phyloP scores from a whole-genome alignment of 306 rosid genomes.

The Malus orientalis region DNA sequence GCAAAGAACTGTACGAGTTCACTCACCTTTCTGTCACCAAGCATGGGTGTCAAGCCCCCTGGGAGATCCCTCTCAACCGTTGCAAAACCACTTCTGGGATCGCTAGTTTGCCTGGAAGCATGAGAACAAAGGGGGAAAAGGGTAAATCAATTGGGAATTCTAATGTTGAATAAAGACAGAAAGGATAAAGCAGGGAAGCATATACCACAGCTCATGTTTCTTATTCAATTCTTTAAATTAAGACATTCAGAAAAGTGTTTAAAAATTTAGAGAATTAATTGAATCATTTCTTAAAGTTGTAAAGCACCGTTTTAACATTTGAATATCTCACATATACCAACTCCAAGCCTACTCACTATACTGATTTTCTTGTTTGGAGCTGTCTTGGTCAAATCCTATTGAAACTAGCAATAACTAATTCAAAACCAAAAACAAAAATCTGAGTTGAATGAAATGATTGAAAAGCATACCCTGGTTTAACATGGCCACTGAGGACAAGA shows the following conservation, averaged over 20 bases:
- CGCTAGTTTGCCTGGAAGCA: slow-evolving; percentile 81
- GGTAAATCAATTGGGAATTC: background rate
- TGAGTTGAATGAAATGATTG: background rate
- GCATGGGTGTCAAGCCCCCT: slow-evolving; percentile 98
- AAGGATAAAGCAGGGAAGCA: background rate
- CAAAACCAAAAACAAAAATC: background rate
- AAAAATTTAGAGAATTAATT: background rate
- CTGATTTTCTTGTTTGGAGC: background rate
- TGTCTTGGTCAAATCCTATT: background rate
- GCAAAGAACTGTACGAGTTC: background rate
- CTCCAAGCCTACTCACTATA: background rate
- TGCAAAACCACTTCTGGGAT: slow-evolving; percentile 94
- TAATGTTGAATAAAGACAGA: background rate
- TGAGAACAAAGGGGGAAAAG: background rate
- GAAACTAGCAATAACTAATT: background rate
- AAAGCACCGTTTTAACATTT: background rate
- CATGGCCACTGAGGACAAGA: slow-evolving; percentile 94
- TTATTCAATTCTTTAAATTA: background rate
- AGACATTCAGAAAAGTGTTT: background rate
- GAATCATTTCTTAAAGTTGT: background rate
- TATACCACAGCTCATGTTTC: background rate
- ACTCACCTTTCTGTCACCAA: slow-evolving; percentile 88
- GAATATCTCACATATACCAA: background rate
- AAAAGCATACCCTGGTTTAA: slow-evolving; percentile 76
- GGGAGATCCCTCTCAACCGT: slow-evolving; percentile 93